Conservation (phyloP, 148 eudicot genomes). For the Vaccinium macrocarpon region DNA sequence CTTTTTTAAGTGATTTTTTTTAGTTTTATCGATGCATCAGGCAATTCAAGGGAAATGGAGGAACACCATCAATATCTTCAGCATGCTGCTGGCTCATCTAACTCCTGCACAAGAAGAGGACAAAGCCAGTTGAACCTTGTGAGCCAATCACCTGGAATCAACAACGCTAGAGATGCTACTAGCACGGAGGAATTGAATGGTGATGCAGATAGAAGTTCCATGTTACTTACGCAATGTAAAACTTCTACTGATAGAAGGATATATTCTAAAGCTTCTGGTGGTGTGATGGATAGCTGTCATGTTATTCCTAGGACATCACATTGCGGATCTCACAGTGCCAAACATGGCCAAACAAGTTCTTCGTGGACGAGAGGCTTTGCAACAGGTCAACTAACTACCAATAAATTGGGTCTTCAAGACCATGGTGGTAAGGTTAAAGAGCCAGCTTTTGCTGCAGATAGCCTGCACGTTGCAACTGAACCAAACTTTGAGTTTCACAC, state of each 20-base stretch:
- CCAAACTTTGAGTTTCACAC: conserved; percentile 26
- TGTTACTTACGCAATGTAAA: conserved; percentile 23
- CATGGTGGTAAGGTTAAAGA: conserved; percentile 24
- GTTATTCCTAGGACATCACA: conserved; percentile 23
- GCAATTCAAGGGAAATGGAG: conserved; percentile 26
- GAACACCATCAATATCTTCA: conserved; percentile 20
- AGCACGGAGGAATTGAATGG: conserved; percentile 23
- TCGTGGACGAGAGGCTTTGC: conserved; percentile 21
- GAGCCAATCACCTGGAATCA: conserved; percentile 21
- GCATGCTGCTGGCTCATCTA: conserved; percentile 26
- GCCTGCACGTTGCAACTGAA: conserved; percentile 28
- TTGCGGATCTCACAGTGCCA: conserved; percentile 28
- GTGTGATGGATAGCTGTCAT: conserved; percentile 20
- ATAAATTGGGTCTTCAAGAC: conserved; percentile 21
- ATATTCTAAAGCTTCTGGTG: conserved; percentile 21
- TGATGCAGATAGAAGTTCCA: conserved; percentile 24
- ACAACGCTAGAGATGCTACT: conserved; percentile 23
- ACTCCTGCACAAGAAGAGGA: conserved; percentile 25
- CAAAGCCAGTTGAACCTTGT: conserved; percentile 22
- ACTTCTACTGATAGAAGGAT: conserved; percentile 20
- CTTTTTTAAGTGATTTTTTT: conserved; percentile 1
- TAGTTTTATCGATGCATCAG: conserved; percentile 31
- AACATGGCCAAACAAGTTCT: conserved; percentile 23
- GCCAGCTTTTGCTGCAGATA: conserved; percentile 20
- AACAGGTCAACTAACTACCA: conserved; percentile 18